Evolutionary conservation across 495 filamentous ascomycete genomes (phyloP), one percentile per base, ranked within the genome.

Genomic region (Penicillium tannophilum): DNA sequence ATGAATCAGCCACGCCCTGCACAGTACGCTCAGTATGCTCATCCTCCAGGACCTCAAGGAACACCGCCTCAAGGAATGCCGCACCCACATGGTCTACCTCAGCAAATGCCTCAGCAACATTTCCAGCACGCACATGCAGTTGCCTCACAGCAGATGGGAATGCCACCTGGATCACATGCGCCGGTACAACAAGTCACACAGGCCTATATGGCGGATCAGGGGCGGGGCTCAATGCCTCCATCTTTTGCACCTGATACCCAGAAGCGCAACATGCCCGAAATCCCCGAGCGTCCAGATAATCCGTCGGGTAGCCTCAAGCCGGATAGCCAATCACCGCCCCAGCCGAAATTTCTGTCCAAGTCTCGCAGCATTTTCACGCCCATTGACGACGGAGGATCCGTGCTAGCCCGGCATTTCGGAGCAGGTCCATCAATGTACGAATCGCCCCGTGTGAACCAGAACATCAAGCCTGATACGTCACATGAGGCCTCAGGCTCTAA

Each of bases 291-390:
- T 16, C 63, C 78, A 8, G 76, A 85, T 33, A 75, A 68, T 68
- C 69, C 66, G 58, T 61, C 66, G 63, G 73, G 63, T 65, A 63
- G 47, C 46, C 48, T 71, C 59, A 82, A 78, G 62, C 41, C 36
- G 45, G 80, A 78, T n/a, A 75, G 69, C 56, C 82, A 84, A 58
- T 80, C 79, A 6, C 81, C 80, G 46, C 81, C 71, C 63, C 79
- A 77, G 75, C 79, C 79, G 20, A 93, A 91, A 67, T 88, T 90
- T 24, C 73, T 90, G n/a, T 85, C 86, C 19, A 93, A 93, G 71
- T 89, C 89, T 8, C 88, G 92, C 56, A 97, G 92, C 72, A 98
- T 98, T 53, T 98, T 97, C 65, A 98, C 94, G 1, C 94, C 94
- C 2, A 96, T 98, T 56, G 94, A 97, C 63, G 93, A 96, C 67